Conservation (phyloP, 2,329 filamentous ascomycete species). For the Epichloe elymi region DNA sequence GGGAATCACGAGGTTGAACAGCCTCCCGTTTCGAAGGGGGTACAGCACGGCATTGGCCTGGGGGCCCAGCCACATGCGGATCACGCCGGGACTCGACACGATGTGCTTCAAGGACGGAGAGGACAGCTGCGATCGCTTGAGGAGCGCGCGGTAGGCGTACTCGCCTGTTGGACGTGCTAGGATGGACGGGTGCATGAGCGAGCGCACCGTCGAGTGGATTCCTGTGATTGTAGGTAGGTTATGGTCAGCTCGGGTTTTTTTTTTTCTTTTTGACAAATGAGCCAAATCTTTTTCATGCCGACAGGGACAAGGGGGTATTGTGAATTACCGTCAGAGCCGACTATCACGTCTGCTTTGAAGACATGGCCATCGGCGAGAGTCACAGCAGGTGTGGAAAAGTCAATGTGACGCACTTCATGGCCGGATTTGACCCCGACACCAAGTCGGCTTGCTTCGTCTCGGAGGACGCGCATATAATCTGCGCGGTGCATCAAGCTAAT, state of each 20-base stretch:
- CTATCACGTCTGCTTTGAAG: conserved; percentile 6
- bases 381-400: conserved; percentile 4
- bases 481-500: conserved; percentile 7
- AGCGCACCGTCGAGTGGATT: conserved; percentile 5
- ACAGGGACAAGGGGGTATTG: too few relatives aligned
- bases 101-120: neutral
- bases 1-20: conserved; percentile 6
- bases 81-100: neutral
- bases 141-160: conserved; percentile 7
- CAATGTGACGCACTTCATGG: conserved; percentile 4
- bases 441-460: conserved; percentile 4
- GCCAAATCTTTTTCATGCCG: too few relatives aligned
- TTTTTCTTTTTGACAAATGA: neutral
- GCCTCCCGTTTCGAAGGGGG: neutral
- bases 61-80: conserved; percentile 6
- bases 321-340: conserved; percentile 7
- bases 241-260: neutral
- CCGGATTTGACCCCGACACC: conserved; percentile 5
- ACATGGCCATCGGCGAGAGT: conserved; percentile 4
- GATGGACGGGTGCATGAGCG: conserved; percentile 5
- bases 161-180: neutral
- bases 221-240: conserved; percentile 1
- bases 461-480: conserved; percentile 7
- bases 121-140: conserved; percentile 3
- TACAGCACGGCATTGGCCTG: conserved; percentile 5